Percentiles rank a stretch among this genome's conserved stretches.
Conservation (phyloP, 805 yeast genomes). For the Spathaspora sp. region DNA sequence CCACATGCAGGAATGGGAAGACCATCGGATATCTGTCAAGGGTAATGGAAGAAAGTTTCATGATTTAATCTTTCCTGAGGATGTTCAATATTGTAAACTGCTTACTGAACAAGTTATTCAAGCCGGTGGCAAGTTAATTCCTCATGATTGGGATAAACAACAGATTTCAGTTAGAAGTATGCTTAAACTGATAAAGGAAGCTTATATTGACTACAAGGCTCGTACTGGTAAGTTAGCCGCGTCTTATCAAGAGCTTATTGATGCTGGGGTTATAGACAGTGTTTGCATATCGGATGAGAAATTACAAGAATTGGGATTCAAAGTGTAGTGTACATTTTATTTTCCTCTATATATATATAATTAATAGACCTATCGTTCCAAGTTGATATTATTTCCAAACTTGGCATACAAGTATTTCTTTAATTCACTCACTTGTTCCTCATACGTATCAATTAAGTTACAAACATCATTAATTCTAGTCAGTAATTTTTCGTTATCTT, state of each 20-base stretch:
- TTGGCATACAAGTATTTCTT: conserved; percentile 79
- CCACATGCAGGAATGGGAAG: conserved; percentile 31
- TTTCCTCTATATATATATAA: not conserved
- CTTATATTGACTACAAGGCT: conserved; percentile 36
- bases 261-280: conserved; percentile 14
- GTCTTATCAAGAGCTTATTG: conserved; percentile 36
- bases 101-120: conserved; percentile 19
- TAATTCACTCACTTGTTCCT: conserved; percentile 52
- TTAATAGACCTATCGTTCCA: conserved; percentile 50
- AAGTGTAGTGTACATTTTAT: conserved; percentile 20
- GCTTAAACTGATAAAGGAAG: conserved; percentile 42
- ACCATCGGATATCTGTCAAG: conserved; percentile 19
- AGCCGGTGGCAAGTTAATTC: conserved; percentile 44
- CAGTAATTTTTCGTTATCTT: conserved; percentile 53
- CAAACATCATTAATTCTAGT: conserved; percentile 45
- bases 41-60: conserved; percentile 24
- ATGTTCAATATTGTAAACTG: conserved; percentile 51
- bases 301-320: conserved; percentile 1
- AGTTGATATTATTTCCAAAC: conserved; percentile 84
- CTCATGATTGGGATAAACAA: conserved; percentile 50
- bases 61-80: conserved; percentile 50
- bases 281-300: not conserved
- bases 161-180: conserved; percentile 42
- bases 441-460: conserved; percentile 46
- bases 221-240: conserved; percentile 35